Evolutionary conservation across 2,329 filamentous ascomycete species (phyloP), one percentile per base, ranked within the genome.

Genomic region (Paraphoma chrysanthemicola): DNA sequence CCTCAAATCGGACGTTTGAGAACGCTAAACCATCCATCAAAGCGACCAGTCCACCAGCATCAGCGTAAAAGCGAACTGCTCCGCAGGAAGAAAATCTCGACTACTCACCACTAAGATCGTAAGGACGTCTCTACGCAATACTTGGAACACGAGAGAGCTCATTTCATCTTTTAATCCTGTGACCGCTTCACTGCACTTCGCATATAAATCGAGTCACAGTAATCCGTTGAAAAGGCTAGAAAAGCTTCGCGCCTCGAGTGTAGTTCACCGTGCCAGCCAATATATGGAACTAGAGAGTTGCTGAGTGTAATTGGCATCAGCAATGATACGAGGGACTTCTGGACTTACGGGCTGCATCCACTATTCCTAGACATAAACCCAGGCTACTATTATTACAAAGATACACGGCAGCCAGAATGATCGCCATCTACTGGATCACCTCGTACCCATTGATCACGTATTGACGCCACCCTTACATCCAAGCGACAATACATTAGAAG

Each of bases 401-500:
- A 7, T n/a, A 11, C 41, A 23, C 43, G 4, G 16, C 16, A 23
- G 7, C 17, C 30, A 9, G 14, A 14, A 43, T 17, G 9, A 18
- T 8, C 11, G 17, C 23, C 5, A 1, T n/a, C 23, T 23, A 23
- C n/a, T 23, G 23, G 31, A 42, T 18, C 48, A 18, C 2, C 43
- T 50, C 18, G 6, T 8, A 9, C 38, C 23, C 14, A 30, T 43
- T 41, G 7, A 17, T 2, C 4, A 9, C 48, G 43, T 31, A 31
- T 43, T 6, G 12, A n/a, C 6, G 17, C 4, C 1, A n/a, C 16
- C 0, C 39, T 50, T 8, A n/a, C n/a, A 5, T n/a, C 8, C 10
- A 54, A 54, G 14, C 53, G 31, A 11, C 44, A 31, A 10, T 61
- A 51, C 33, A 59, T 62, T 48, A 29, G 29, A 16, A 39, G 14